Base-by-base conservation (phyloP, 2,329 filamentous ascomycete genomes). In the Tolypocladium paradoxum region DNA sequence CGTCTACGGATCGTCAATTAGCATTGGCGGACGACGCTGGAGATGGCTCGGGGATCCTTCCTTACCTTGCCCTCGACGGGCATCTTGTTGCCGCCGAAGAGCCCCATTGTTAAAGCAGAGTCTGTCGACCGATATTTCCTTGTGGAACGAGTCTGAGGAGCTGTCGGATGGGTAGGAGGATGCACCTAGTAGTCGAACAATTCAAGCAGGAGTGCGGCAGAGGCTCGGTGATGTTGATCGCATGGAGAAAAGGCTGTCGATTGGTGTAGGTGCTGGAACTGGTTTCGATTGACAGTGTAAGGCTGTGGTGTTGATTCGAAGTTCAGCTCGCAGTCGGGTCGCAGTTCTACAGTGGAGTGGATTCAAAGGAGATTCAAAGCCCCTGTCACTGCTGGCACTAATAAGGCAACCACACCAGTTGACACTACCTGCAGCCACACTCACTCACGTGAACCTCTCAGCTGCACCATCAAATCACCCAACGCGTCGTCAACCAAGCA, bases 51-150 rank as follows among this genome's bases (percentile, higher is more conserved):
- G 16, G 18, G 3, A 64, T 3, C 11, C 74, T 50, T 3, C 11
- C 74, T 50, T 68, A 93, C 91, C 76, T 87, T 88, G 68, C 90
- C 90, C 62, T 90, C 83, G 12, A 96, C 88, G 50, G 84, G 82
- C 74, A 97, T 90, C 57, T 90, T 79, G 66, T 95, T 85, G 53
- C 77, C 70, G 49, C 76, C 69, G 54, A 89, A 86, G 55, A 85
- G 65, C n/a, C 85, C 83, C 87, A 91, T 90, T 49, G 67, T 65
- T 54, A 68, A 60, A 14, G 68, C 11, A 31, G 8, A 46, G 27
- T 40, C 20, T 20, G 4, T 40, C 20, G 7, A 40, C 9, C 12
- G n/a, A 20, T 9, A 6, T 4, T 18, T 31, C 27, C 7, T 31
- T n/a, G 27, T 27, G 27, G 18, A 20, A 46, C 27, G 18, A 2